Evolutionary conservation across 768 basidiomycete genomes (phyloP).

Genomic region (Suillus subluteus): DNA sequence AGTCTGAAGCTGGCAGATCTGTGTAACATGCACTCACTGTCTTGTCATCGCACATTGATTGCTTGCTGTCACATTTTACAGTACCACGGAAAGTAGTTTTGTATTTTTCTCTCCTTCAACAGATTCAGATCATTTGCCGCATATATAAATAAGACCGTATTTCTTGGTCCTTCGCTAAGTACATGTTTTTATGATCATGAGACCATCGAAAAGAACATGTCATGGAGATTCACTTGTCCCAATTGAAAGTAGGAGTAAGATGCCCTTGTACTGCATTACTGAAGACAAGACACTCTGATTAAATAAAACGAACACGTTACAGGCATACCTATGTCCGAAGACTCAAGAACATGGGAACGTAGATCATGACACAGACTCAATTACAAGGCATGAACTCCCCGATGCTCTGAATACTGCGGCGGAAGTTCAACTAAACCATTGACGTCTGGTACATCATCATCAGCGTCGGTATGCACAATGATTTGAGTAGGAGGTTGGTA

Average conservation of each 20-base stretch:
- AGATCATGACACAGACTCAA: background rate
- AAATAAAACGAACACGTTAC: background rate
- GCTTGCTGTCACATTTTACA: background rate
- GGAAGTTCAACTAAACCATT: constrained; percentile 73
- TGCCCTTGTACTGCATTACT: background rate
- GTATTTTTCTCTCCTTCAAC: background rate
- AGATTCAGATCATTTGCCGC: background rate
- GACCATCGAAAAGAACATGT: background rate
- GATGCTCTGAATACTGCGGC: constrained; percentile 67
- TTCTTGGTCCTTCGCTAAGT: background rate
- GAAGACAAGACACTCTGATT: background rate
- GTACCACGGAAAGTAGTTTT: background rate
- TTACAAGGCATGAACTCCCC: constrained; percentile 20
- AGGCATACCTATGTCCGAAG: background rate
- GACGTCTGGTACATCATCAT: constrained; percentile 51
- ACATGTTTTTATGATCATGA: background rate
- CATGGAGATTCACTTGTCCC: background rate
- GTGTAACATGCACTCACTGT: background rate
- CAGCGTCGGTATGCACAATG: constrained; percentile 70
- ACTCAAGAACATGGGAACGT: background rate
- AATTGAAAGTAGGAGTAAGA: background rate
- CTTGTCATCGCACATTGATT: background rate
- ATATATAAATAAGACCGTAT: background rate
- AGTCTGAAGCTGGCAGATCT: background rate
- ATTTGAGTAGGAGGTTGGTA: constrained; percentile 54